Evolutionary conservation across 805 yeast genomes (phyloP), one percentile per base, ranked within the genome.

Genomic region (Gaillardinia entomophila): DNA sequence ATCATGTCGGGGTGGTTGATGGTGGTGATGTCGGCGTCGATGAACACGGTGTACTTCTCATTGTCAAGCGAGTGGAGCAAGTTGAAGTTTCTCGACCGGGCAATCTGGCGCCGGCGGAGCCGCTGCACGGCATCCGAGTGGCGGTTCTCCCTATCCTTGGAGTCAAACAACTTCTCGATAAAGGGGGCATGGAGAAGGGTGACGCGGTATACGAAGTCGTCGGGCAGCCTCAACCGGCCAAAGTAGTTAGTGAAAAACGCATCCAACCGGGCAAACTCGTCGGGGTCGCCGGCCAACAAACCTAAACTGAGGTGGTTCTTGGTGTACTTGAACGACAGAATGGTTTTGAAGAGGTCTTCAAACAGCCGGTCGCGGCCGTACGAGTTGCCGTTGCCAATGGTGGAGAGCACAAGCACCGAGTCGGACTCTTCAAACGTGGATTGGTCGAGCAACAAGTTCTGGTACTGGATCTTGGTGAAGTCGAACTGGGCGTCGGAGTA

Each of bases 291-390:
- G 12, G 62, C 47, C 26, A 59, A 45, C 4, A 65, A 41, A 3
- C 64, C 65, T 11, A 58, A 37, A 22, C 40, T 3, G 42, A 50
- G 20, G 50, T 27, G 22, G 54, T 49, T 18, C 41, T 31, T 37
- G 30, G 49, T 29, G 47, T 51, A 51, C 2, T 56, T 51, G 14
- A 67, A 42, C 2, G 51, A 20, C 6, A 35, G 31, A 15, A 68
- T 35, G 1, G 60, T 51, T 2, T 48, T 33, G 29, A 67, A 44
- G 27, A 63, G 60, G 34, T 63, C 64, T 1, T 32, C 29, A 30
- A 69, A 55, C 1, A 42, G 30, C 20, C 66, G 50, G 3, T 40
- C 53, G 3, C 37, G 37, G 1, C 75, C 75, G 32, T 64, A 71
- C 3, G 71, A 49, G 5, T 33, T 41, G 8, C 40, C 38, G 32